Evolutionary conservation across 805 yeast genomes (phyloP).

Genomic region (Candida manassasensis): DNA sequence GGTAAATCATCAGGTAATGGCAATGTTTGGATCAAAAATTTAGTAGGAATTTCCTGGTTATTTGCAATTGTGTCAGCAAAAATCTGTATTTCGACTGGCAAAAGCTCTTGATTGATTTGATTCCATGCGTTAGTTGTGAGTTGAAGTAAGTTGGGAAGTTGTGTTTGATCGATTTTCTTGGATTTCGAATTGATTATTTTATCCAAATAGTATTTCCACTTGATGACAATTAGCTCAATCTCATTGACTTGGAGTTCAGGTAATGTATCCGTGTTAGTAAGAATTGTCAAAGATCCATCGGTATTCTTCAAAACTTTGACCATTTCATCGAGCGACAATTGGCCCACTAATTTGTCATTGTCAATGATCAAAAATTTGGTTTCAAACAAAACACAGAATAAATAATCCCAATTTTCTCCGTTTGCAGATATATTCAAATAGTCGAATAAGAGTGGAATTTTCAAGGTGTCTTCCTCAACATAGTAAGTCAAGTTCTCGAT

Average conservation of each 20-base stretch:
- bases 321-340: conserved; percentile 34
- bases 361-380: conserved; percentile 24
- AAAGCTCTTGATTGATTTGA: conserved; percentile 25
- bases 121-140: conserved; percentile 50
- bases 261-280: conserved; percentile 34
- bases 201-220: conserved; percentile 37
- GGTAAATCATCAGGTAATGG: conserved; percentile 38
- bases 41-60: conserved; percentile 40
- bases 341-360: conserved; percentile 32
- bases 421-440: conserved; percentile 37
- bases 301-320: conserved; percentile 17
- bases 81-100: conserved; percentile 38
- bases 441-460: conserved; percentile 37
- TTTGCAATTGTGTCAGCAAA: conserved; percentile 32
- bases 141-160: conserved; percentile 28
- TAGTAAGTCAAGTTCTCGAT: conserved; percentile 1
- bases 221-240: conserved; percentile 27
- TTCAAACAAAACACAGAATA: conserved; percentile 30
- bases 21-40: conserved; percentile 31
- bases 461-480: conserved; percentile 11
- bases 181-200: conserved; percentile 13
- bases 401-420: conserved; percentile 39
- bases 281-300: conserved; percentile 23
- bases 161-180: conserved; percentile 18
- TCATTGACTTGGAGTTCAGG: conserved; percentile 40